Conservation (phyloP, 257 asterid genomes). For the Agastache rugosa region DNA sequence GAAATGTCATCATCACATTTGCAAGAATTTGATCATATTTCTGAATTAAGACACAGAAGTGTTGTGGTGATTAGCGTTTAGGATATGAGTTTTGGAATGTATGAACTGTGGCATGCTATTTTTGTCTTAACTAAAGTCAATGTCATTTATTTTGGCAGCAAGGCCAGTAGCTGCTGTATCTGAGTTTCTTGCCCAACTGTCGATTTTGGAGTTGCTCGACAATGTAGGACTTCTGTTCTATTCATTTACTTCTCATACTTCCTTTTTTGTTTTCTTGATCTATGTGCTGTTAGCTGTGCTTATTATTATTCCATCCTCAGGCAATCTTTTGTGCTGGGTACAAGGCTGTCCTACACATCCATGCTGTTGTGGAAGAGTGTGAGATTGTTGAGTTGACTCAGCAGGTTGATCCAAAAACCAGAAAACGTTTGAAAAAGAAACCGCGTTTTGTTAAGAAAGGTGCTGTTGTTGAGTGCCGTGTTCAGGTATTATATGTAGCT, state of each 20-base stretch:
- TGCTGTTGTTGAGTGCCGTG: slow-evolving; percentile 74
- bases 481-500: slow-evolving; percentile 62
- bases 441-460: slow-evolving; percentile 90
- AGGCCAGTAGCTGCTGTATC: slow-evolving; percentile 73
- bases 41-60: background rate
- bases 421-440: slow-evolving; percentile 76
- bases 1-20: background rate
- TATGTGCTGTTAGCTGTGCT: slow-evolving; percentile 17
- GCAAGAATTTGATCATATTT: background rate
- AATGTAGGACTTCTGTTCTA: slow-evolving; percentile 57
- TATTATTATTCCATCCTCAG: slow-evolving; percentile 43
- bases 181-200: slow-evolving; percentile 87
- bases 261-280: background rate
- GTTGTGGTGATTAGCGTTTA: background rate
- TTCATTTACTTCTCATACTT: background rate
- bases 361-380: slow-evolving; percentile 90
- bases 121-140: background rate
- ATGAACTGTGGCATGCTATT: background rate
- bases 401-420: slow-evolving; percentile 87
- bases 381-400: slow-evolving; percentile 81
- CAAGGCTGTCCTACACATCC: slow-evolving; percentile 96
- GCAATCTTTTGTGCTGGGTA: slow-evolving; percentile 98
- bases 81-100: background rate
- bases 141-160: slow-evolving; percentile 53
- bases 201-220: slow-evolving; percentile 90